phyloP scores from a whole-genome alignment of 2,329 filamentous ascomycete genomes.

The Stemphylium lycopersici region DNA sequence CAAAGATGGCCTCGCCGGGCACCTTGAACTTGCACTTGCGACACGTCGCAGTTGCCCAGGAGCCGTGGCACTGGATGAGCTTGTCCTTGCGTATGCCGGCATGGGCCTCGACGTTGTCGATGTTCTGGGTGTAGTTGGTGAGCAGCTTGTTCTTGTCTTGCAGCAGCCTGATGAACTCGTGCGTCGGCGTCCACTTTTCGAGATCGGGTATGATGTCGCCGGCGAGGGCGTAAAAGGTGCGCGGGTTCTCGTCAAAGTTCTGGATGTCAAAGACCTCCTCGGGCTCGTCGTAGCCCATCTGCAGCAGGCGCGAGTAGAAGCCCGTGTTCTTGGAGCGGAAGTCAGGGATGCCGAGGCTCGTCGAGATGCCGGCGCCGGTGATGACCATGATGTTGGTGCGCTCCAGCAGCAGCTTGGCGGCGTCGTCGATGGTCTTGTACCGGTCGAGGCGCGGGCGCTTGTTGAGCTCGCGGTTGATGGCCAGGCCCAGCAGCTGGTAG shows the following conservation, averaged over 20 bases:
- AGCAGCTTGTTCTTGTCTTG: slow-evolving; percentile 88
- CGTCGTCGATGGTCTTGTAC: slow-evolving; percentile 89
- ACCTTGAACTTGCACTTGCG: slow-evolving; percentile 79
- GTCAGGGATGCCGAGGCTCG: slow-evolving; percentile 93
- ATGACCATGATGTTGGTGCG: slow-evolving; percentile 88
- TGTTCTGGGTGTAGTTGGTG: slow-evolving; percentile 98
- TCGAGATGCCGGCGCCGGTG: slow-evolving; percentile 95
- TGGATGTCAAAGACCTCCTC: slow-evolving; percentile 95
- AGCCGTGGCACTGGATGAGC: slow-evolving; percentile 94
- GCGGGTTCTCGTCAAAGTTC: slow-evolving; percentile 84
- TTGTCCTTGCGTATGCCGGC: slow-evolving; percentile 83
- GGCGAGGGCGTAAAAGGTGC: slow-evolving; percentile 87
- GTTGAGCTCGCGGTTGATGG: slow-evolving; percentile 78
- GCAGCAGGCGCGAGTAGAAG: slow-evolving; percentile 83
- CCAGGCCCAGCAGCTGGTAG: slow-evolving; percentile 75
- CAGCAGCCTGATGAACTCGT: slow-evolving; percentile 89
- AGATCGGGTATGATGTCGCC: slow-evolving; percentile 86
- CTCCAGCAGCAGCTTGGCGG: slow-evolving; percentile 74
- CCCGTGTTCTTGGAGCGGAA: slow-evolving; percentile 94
- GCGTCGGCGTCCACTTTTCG: slow-evolving; percentile 85
- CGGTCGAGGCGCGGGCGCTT: slow-evolving; percentile 79
- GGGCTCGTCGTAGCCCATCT: slow-evolving; percentile 79
- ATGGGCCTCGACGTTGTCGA: slow-evolving; percentile 90
- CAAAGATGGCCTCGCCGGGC: slow-evolving; percentile 77
- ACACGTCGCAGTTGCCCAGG: slow-evolving; percentile 90